Conservation (phyloP, 2,329 filamentous ascomycete species). For the Fusarium verticillioides region DNA sequence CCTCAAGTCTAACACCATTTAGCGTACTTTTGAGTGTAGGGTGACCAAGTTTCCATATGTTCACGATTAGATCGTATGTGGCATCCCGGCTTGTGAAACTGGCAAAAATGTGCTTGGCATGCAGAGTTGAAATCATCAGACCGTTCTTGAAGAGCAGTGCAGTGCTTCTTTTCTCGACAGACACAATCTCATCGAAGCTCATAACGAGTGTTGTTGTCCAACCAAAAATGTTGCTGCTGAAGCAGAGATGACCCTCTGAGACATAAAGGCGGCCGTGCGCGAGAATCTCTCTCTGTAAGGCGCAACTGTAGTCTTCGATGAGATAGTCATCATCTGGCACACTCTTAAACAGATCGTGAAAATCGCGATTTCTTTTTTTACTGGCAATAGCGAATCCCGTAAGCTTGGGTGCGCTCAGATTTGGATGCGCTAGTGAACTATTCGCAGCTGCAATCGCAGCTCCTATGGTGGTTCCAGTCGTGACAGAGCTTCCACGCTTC, state of each 20-base stretch:
- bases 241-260: conserved; percentile 96
- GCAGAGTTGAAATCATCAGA: conserved; percentile 94
- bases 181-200: conserved; percentile 97
- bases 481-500: conserved; percentile 85
- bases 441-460: conserved; percentile 78
- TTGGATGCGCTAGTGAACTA: conserved; percentile 73
- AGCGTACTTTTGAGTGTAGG: conserved; percentile 90
- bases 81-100: conserved; percentile 95
- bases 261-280: conserved; percentile 94
- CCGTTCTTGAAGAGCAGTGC: conserved; percentile 97
- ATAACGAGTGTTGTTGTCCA: conserved; percentile 98
- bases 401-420: conserved; percentile 74
- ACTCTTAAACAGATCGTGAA: conserved; percentile 92
- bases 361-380: conserved; percentile 95
- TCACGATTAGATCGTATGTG: conserved; percentile 96
- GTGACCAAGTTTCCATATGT: conserved; percentile 98
- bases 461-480: conserved; percentile 73
- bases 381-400: conserved; percentile 97
- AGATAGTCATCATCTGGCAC: conserved; percentile 98
- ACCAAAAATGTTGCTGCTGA: conserved; percentile 98
- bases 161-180: conserved; percentile 96
- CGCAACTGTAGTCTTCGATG: conserved; percentile 98
- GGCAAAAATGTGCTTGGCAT: conserved; percentile 95
- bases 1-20: conserved; percentile 86
- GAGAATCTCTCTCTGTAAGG: conserved; percentile 93